These are phyloP conservation scores for Castanopsis chinensis DNA, from an alignment of 306 rosid genomes.

Conservation along the genomic window DNA sequence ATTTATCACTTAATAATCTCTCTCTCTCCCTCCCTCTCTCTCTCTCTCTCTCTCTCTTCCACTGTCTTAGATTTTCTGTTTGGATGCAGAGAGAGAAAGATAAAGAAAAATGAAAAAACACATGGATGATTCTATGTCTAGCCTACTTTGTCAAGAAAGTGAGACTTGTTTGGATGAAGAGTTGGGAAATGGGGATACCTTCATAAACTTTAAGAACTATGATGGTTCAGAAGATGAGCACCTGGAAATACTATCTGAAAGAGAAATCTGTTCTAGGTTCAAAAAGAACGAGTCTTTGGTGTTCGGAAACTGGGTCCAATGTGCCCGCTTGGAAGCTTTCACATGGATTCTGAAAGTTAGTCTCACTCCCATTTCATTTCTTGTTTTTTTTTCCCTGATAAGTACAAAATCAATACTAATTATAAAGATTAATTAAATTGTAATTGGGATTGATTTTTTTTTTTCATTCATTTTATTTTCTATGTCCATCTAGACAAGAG, in stretches of 20 bases:
- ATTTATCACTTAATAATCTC: slow-evolving; percentile 1
- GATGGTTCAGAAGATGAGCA: slow-evolving; percentile 45
- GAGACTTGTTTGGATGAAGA: slow-evolving; percentile 30
- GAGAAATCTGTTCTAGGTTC: slow-evolving; percentile 51
- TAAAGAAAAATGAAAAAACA: background rate
- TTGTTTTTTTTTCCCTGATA: slow-evolving; percentile 16
- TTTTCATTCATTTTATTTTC: background rate
- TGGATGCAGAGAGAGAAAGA: slow-evolving; percentile 5
- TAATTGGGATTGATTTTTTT: background rate
- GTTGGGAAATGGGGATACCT: slow-evolving; percentile 25
- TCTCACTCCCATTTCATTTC: slow-evolving; percentile 16
- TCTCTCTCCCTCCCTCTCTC: too few species aligned
- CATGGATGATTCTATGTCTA: slow-evolving; percentile 42
- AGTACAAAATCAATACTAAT: too few species aligned
- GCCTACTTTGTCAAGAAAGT: slow-evolving; percentile 50
- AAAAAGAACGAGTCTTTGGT: slow-evolving; percentile 32
- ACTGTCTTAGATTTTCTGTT: slow-evolving; percentile 10
- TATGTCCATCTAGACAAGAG: slow-evolving; percentile 50
- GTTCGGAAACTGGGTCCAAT: slow-evolving; percentile 36
- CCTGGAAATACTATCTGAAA: slow-evolving; percentile 41
- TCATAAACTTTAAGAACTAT: slow-evolving; percentile 15
- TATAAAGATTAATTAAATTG: slow-evolving; percentile 15
- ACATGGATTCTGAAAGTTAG: slow-evolving; percentile 76
- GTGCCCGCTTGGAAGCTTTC: slow-evolving; percentile 64
- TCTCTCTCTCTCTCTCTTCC: background rate